Conservation (phyloP, 192 early-diverging fungal genomes). For the Phycomyces nitens region DNA sequence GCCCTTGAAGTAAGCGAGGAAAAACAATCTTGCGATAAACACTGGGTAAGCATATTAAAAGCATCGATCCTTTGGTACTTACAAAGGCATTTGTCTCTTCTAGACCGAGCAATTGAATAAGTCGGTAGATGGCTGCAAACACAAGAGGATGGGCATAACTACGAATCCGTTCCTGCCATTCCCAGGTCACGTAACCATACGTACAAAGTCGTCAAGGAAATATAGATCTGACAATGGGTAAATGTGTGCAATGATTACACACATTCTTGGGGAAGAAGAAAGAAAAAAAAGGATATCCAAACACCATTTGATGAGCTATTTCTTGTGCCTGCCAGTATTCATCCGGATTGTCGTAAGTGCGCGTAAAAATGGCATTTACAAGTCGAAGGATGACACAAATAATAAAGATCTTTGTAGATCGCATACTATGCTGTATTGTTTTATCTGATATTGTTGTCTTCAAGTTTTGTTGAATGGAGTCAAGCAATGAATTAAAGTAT, state of each 20-base stretch:
- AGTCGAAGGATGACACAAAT: constrained; percentile 48
- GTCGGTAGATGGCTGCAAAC: constrained; percentile 77
- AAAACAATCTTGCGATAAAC: constrained; percentile 71
- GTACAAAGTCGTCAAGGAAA: constrained; percentile 20
- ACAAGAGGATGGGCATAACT: constrained; percentile 80
- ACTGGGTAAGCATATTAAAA: too few species aligned
- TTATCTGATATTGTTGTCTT: too few species aligned
- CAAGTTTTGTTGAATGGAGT: too few species aligned
- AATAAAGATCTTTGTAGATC: constrained; percentile 3
- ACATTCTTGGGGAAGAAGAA: not conserved
- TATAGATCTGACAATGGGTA: not conserved
- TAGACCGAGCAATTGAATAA: constrained; percentile 53
- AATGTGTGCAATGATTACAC: not conserved
- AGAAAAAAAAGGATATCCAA: constrained; percentile 63
- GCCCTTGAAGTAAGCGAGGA: constrained; percentile 72
- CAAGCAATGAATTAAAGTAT: too few species aligned
- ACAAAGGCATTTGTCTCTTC: constrained; percentile 70
- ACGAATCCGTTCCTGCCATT: constrained; percentile 82
- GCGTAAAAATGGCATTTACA: constrained; percentile 55
- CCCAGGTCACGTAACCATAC: constrained; percentile 90
- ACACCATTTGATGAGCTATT: constrained; percentile 81
- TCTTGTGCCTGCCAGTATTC: constrained; percentile 97
- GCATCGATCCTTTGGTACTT: constrained; percentile 26
- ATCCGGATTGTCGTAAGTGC: constrained; percentile 90
- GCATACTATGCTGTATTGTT: too few species aligned